Percentiles rank a stretch among this genome's conserved stretches.
These are phyloP conservation scores for Saraca asoca DNA, from an alignment of 331 rosid species.

Conservation along the genomic window DNA sequence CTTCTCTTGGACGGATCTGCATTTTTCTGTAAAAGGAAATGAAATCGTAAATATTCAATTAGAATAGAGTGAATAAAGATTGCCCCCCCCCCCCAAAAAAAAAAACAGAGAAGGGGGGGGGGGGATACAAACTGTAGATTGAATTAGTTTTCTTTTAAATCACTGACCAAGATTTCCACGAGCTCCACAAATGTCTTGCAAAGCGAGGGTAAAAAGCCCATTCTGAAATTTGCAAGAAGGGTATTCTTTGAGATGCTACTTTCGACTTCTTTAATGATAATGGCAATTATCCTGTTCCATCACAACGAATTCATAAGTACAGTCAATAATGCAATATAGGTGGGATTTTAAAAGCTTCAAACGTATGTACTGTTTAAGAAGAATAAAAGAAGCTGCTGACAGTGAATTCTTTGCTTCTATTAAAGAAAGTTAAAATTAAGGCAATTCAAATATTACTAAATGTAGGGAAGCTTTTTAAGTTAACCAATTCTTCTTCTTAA, in stretches of 20 bases:
- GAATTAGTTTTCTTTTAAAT: conserved; percentile 30
- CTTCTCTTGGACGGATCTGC: conserved; percentile 64
- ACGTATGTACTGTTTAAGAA: conserved; percentile 12
- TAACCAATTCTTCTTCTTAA: conserved; percentile 3
- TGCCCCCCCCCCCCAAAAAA: too few species aligned
- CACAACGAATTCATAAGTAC: conserved; percentile 43
- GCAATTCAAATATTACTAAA: conserved; percentile 20
- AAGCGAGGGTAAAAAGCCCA: conserved; percentile 78
- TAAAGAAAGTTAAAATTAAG: conserved; percentile 15
- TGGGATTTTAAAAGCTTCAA: conserved; percentile 27
- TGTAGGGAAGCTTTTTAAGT: conserved; percentile 4
- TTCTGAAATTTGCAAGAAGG: conserved; percentile 75
- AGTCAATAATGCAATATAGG: conserved; percentile 10
- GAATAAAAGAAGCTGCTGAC: conserved; percentile 10
- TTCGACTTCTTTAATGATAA: conserved; percentile 86
- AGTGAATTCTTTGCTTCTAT: background rate
- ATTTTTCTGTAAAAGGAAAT: conserved; percentile 60
- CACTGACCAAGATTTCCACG: conserved; percentile 82
- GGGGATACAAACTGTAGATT: conserved; percentile 34
- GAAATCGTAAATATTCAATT: conserved; percentile 31
- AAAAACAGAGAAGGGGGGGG: too few species aligned
- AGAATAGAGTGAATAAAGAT: conserved; percentile 29
- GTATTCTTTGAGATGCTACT: conserved; percentile 76
- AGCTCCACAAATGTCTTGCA: conserved; percentile 88
- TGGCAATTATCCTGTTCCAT: conserved; percentile 77